Evolutionary conservation across 371 early-diverging fungal genomes (phyloP), one percentile per base, ranked within the genome.

Genomic region (Lichtheimia ramosa): DNA sequence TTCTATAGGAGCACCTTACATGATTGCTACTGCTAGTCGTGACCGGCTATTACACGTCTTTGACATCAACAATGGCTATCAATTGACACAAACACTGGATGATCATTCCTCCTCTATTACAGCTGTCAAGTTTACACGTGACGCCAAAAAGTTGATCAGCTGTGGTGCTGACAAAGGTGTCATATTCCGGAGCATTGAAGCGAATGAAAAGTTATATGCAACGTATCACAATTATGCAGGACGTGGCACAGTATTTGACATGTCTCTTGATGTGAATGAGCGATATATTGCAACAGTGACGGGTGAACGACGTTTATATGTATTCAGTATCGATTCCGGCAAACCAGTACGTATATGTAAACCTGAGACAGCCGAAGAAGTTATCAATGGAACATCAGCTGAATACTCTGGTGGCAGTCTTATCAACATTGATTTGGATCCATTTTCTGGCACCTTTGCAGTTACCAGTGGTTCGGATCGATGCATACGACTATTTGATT

Each of bases 91-190:
- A 60, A 93, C 92, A 21, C 70, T 94, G 18, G 92, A 91, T 55
- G 95, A 93, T 55, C 95, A 94, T 63, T 91, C 95, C 12, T 89
- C 93, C 0, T 90, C 93, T 3, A 88, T 94, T 10, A 91, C 92
- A 5, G 79, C 87, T 20, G 86, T 93, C 46, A 73, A 78, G 25
- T 93, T 94, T 60, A 73, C 87, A 3, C 75, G 82, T 21, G 71
- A 81, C 48, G 92, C 91, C 5, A 66, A 74, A 10, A 72, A 75
- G 18, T 70, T 94, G 28, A 78, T 94, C 49, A 94, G 92, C 63
- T 89, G 90, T 64, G 90, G 89, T 5, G 92, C 93, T 3, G 95
- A 94, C 62, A 93, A 93, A 74, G 90, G 92, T 21, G 75, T 94
- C 23, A 85, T 91, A 4, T 94, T 93, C 65, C 82, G 92, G 27